Evolutionary conservation across 2,329 filamentous ascomycete species (phyloP).

Genomic region (Phyllosticta citribraziliensis): DNA sequence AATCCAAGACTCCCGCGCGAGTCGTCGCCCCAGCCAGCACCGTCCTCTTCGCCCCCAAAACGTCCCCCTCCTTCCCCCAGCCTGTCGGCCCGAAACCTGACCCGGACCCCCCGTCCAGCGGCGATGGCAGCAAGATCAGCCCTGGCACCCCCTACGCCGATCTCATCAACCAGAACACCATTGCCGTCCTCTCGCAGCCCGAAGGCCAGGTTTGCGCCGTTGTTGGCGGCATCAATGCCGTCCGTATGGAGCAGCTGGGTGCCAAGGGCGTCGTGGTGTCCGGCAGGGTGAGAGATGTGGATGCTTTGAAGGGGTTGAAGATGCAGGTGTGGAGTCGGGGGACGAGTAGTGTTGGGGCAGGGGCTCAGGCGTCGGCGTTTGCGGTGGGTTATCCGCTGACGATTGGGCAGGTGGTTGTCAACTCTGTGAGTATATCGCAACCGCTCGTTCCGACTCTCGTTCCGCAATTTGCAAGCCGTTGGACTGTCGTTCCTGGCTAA

Average conservation of each 20-base stretch:
- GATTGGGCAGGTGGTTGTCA: constrained; percentile 29
- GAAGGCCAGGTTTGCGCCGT: constrained; percentile 57
- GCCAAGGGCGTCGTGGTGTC: constrained; percentile 55
- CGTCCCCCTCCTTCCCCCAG: constrained; percentile 26
- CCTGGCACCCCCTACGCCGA: constrained; percentile 59
- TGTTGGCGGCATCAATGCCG: constrained; percentile 67
- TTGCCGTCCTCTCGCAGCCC: constrained; percentile 60
- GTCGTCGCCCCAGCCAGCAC: constrained; percentile 49
- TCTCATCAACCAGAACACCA: constrained; percentile 46
- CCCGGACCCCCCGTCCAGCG: neutral
- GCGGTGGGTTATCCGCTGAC: constrained; percentile 33
- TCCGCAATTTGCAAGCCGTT: neutral
- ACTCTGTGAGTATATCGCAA: constrained; percentile 17
- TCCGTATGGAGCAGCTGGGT: constrained; percentile 54
- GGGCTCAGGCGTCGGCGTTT: constrained; percentile 47
- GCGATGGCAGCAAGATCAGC: constrained; percentile 42
- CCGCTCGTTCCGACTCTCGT: neutral
- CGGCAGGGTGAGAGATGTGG: constrained; percentile 58
- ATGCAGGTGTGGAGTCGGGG: constrained; percentile 46
- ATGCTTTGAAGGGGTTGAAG: constrained; percentile 43
- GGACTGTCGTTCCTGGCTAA: neutral
- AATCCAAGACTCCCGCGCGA: constrained; percentile 17
- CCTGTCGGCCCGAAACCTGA: neutral
- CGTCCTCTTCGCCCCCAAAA: constrained; percentile 53
- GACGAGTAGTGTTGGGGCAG: constrained; percentile 49